These are phyloP conservation scores for Monosporascus sp. DNA, from an alignment of 2,329 filamentous ascomycete genomes.

Conservation along the genomic window DNA sequence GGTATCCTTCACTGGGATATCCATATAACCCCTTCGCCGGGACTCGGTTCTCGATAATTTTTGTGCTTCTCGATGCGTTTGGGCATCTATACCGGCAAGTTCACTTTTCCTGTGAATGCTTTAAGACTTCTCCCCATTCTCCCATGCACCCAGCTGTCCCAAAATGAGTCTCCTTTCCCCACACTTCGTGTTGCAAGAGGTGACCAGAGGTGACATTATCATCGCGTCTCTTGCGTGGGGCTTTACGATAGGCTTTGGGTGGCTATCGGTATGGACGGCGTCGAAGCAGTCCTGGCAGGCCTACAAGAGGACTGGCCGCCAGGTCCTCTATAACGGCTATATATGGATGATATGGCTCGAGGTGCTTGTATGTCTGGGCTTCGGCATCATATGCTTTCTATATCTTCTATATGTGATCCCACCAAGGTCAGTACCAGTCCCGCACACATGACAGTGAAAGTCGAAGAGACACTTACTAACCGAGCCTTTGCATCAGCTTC, in stretches of 20 bases:
- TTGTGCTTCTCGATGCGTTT: too few relatives aligned
- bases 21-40: too few relatives aligned
- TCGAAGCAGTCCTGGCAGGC: slow-evolving; percentile 28
- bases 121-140: too few relatives aligned
- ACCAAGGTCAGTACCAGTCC: slow-evolving; percentile 3
- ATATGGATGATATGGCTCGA: slow-evolving; percentile 45
- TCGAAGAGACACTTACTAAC: background rate
- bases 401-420: slow-evolving; percentile 12
- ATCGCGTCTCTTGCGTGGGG: slow-evolving; percentile 30
- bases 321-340: slow-evolving; percentile 33
- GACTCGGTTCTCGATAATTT: too few relatives aligned
- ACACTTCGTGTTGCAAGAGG: slow-evolving; percentile 11
- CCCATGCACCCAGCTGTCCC: too few relatives aligned
- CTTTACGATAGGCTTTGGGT: slow-evolving; percentile 36
- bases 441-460: background rate
- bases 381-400: slow-evolving; percentile 31
- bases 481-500: background rate
- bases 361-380: slow-evolving; percentile 34
- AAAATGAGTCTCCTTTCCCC: slow-evolving; percentile 8
- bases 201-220: slow-evolving; percentile 18
- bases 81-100: too few relatives aligned
- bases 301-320: slow-evolving; percentile 25
- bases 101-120: too few relatives aligned
- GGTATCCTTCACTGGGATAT: too few relatives aligned
- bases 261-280: slow-evolving; percentile 33